A percentile compares a stretch with the other conserved stretches of the same genome.
Conservation (phyloP, 73 alveolate genomes). For the Effrenium voratum region DNA sequence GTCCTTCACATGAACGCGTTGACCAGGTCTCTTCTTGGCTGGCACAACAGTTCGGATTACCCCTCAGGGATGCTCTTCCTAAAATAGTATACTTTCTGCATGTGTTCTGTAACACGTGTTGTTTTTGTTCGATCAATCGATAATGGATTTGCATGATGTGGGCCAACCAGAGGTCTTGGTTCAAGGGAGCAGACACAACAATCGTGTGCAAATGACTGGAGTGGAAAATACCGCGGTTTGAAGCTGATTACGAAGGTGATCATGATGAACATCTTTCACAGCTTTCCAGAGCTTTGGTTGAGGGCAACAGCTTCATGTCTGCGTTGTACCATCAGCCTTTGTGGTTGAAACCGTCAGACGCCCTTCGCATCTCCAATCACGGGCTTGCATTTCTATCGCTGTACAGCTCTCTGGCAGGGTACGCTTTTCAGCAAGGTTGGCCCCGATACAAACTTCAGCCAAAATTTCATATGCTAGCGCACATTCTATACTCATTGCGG, state of each 20-base stretch:
- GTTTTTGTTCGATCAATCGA: neutral
- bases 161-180: neutral
- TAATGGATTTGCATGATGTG: neutral
- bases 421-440: neutral
- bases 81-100: too few relatives aligned
- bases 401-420: neutral
- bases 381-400: neutral
- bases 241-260: neutral
- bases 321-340: neutral
- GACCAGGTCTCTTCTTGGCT: neutral
- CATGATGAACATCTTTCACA: neutral
- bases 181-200: neutral
- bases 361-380: neutral
- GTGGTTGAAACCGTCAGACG: neutral
- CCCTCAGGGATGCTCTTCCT: neutral
- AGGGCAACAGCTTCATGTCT: neutral
- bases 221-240: neutral
- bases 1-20: neutral
- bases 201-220: neutral
- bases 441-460: neutral
- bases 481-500: neutral
- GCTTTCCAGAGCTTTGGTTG: neutral
- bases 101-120: too few relatives aligned
- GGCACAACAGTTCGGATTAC: neutral
- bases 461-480: neutral